These are phyloP conservation scores for Geranium incanum DNA, from an alignment of 441 rosid species.

Conservation along the genomic window DNA sequence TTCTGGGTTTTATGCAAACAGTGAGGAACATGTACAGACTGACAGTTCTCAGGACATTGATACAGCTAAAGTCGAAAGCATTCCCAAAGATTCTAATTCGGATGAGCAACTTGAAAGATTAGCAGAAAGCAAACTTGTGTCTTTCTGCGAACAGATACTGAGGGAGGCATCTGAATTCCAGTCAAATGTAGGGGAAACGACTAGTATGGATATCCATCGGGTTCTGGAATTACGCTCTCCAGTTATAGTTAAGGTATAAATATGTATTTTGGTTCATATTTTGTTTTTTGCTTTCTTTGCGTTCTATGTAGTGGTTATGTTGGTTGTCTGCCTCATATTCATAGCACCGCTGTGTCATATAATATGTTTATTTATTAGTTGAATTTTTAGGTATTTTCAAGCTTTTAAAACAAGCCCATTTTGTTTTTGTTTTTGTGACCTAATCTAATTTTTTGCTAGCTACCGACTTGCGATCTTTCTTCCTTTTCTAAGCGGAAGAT, in stretches of 20 bases:
- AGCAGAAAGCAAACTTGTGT: slow-evolving; percentile 80
- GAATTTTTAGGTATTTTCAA: slow-evolving; percentile 4
- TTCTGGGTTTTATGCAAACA: slow-evolving; percentile 30
- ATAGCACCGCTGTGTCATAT: not conserved
- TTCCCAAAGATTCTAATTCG: slow-evolving; percentile 20
- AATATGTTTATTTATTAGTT: not conserved
- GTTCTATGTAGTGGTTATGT: slow-evolving; percentile 2
- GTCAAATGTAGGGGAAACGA: slow-evolving; percentile 66
- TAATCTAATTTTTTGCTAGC: not conserved
- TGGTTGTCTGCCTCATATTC: not conserved
- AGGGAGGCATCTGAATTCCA: slow-evolving; percentile 86
- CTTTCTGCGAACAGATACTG: slow-evolving; percentile 86
- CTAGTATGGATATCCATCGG: slow-evolving; percentile 83
- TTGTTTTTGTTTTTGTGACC: not conserved
- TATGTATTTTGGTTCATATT: not conserved
- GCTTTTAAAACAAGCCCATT: not conserved
- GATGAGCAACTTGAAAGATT: slow-evolving; percentile 59
- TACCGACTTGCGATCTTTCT: slow-evolving; percentile 1
- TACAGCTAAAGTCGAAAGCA: slow-evolving; percentile 24
- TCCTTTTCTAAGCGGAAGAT: not conserved
- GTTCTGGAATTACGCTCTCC: slow-evolving; percentile 93
- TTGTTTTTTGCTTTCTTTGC: not conserved
- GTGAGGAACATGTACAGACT: slow-evolving; percentile 29
- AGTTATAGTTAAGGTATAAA: slow-evolving; percentile 74
- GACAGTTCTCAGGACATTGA: slow-evolving; percentile 27